Evolutionary conservation across 2,329 filamentous ascomycete species (phyloP), one percentile per base, ranked within the genome.

Genomic region (Claviceps monticola): DNA sequence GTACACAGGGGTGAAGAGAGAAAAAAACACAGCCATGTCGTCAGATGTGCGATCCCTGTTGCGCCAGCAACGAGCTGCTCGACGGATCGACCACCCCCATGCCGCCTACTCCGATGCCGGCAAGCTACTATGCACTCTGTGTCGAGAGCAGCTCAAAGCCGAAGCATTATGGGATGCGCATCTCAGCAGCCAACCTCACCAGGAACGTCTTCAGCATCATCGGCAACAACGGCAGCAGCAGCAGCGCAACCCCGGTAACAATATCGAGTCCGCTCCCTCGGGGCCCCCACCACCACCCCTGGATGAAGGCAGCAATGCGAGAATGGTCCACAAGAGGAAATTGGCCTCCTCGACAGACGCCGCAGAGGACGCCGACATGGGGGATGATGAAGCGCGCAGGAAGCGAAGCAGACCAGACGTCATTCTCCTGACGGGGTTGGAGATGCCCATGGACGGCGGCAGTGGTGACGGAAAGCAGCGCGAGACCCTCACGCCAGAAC

Each of bases 11-110:
- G 14, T n/a, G 6, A n/a, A 42, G n/a, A 23, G 9, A 43, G 5
- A 43, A 11, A 21, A 21, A 4, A 23, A 23, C 14, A 9, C 6
- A 13, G 54, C 46, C 56, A 91, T 93, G 86, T 75, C 86, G 58
- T 46, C 49, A 14, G 87, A 94, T 66, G 83, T 88, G 26, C 84
- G 88, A 60, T 79, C 86, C 38, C 78, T 95, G 48, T 76, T 94
- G 53, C 85, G 86, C 59, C 84, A 83, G 61, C 85, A 91, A 67
- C 82, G 87, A 57, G 80, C 82, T 52, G 78, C 84, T 55, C 82
- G 88, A 53, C 80, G 84, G 57, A 82, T 90, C 60, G 76, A 82
- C 49, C 83, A 88, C 59, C 79, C 83, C 4, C 73, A 83, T 59
- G 82, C 83, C 43, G 71, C 75, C 51, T 88, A 88, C 68, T 80